A percentile compares a stretch with the other conserved stretches of the same genome.
phyloP scores from a whole-genome alignment of 495 filamentous ascomycete genomes.

The Wilcoxina mikolae region DNA sequence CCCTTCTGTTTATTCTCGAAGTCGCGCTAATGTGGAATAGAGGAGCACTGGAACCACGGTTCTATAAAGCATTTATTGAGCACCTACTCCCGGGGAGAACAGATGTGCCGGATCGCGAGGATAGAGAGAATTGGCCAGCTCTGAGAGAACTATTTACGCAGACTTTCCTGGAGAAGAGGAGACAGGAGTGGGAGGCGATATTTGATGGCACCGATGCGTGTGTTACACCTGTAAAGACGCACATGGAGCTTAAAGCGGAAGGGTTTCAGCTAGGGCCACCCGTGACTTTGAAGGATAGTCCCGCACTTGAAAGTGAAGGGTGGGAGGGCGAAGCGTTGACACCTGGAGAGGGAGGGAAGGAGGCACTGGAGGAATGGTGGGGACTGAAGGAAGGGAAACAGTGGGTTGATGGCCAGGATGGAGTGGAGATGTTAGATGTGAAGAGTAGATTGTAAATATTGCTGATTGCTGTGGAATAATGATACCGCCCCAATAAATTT shows the following conservation, averaged over 20 bases:
- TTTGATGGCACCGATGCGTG: constrained; percentile 89
- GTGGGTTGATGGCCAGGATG: constrained; percentile 33
- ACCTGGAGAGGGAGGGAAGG: constrained; percentile 57
- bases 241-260: constrained; percentile 51
- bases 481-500: no score
- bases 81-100: constrained; percentile 36
- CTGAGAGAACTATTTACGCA: constrained; percentile 45
- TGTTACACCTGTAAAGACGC: constrained; percentile 69
- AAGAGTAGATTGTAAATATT: background rate
- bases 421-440: background rate
- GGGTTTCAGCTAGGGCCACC: constrained; percentile 54
- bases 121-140: constrained; percentile 49
- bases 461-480: background rate
- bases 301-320: constrained; percentile 46
- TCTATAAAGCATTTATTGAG: constrained; percentile 53
- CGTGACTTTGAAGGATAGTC: constrained; percentile 53
- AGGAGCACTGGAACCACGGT: constrained; percentile 75
- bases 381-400: constrained; percentile 60
- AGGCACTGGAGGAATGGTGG: constrained; percentile 56
- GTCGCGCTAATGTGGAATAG: background rate
- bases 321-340: constrained; percentile 46
- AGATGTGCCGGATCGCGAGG: constrained; percentile 40
- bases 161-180: constrained; percentile 56
- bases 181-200: constrained; percentile 65
- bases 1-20: background rate